Base-by-base conservation (phyloP, 169 alveolate species). In the Theileria sp. region DNA sequence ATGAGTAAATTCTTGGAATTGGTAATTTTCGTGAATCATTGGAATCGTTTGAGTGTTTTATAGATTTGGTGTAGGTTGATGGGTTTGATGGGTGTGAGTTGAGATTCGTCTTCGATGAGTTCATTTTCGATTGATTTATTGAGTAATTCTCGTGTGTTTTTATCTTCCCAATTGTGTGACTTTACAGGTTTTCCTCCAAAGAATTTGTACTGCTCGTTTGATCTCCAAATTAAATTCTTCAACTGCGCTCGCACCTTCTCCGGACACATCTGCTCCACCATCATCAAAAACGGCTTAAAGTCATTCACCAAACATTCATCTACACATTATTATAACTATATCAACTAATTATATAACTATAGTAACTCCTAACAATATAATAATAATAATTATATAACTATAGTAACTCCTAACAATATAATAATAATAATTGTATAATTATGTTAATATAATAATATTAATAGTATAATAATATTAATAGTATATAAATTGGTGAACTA, bases 241-340 rank as follows among this genome's bases (percentile, higher is more conserved):
- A 81, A 77, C 15, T 81, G 77, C 17, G 26, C 23, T 65, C 74
- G 72, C 19, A 82, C 85, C 13, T 75, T 78, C 23, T 75, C 88
- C 38, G 88, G 85, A 54, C 75, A 82, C 34, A 15, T 56, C 36
- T 82, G 88, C 56, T 73, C 88, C 9, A 73, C 77, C 19, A 82
- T 58, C 85, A 82, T 73, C 56, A 82, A 80, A 80, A 82, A 82
- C n/a, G 88, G 88, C 75, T 75, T 82, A 67, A 82, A 82, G 51
- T 77, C 85, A 75, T 49, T 54, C 15, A 65, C 38, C 0, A 44
- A 1, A 32, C 36, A 32, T 3, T 32, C 36, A 1, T 32, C 36
- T 32, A 32, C 36, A 32, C 36, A 32, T 32, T 32, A 3, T 32
- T 32, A 3, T 5, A 32, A 3, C 36, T 3, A 32, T 5, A 32